Evolutionary conservation across 2,329 filamentous ascomycete species (phyloP).

Genomic region (Colletotrichum sp.): DNA sequence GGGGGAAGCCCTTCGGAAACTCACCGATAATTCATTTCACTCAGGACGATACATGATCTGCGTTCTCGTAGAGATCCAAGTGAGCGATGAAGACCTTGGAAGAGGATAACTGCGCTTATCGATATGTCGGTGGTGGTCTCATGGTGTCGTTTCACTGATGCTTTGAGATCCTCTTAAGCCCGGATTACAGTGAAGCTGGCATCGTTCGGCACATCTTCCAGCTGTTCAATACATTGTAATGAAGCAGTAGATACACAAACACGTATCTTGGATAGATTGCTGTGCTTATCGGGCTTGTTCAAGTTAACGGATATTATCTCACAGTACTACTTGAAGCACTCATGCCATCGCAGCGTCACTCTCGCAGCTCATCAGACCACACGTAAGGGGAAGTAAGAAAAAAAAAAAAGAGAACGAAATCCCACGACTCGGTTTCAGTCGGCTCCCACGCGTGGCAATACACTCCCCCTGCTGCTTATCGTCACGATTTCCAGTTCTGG

Average conservation of each 20-base stretch:
- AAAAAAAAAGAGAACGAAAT: not conserved
- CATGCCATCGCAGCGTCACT: not conserved
- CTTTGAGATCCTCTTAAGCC: not conserved
- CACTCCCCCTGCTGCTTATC: not conserved
- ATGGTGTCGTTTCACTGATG: not conserved
- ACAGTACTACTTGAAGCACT: not conserved
- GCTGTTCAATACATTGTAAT: rapidly evolving
- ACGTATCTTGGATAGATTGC: no score
- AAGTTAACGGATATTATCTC: not conserved
- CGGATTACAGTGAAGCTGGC: not conserved
- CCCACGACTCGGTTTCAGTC: not conserved
- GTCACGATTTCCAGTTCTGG: not conserved
- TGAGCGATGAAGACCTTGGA: not conserved
- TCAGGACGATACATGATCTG: not conserved
- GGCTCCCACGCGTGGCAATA: not conserved
- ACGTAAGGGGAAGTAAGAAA: not conserved
- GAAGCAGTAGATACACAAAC: not conserved
- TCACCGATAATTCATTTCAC: not conserved
- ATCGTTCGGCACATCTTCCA: not conserved
- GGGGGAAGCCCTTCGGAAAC: not conserved
- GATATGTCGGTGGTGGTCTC: not conserved
- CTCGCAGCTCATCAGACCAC: not conserved
- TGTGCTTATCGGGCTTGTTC: not conserved
- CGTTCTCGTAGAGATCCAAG: not conserved
- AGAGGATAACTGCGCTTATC: no score